Evolutionary conservation across 1,284 basidiomycete species (phyloP).

Genomic region (Ceratorhiza oryzae-sativae): DNA sequence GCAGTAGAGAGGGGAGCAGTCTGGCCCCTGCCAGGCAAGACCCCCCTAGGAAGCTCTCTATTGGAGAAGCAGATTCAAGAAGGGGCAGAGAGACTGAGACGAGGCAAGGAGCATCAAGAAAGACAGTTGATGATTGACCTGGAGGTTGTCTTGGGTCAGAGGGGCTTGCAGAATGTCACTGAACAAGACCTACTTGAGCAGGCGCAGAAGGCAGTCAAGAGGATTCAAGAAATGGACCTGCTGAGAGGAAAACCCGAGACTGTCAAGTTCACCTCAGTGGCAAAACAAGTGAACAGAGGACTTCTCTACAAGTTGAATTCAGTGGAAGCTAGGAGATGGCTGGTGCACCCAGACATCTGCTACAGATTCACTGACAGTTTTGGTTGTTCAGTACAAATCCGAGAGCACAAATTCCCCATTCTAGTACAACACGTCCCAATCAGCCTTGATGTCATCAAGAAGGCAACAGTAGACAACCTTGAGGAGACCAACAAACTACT

Average conservation of each 20-base stretch:
- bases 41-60: neutral
- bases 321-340: constrained; percentile 1
- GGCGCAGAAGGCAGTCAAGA: neutral
- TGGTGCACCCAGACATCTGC: constrained; percentile 5
- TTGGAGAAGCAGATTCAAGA: neutral
- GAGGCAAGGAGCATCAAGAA: neutral
- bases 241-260: neutral
- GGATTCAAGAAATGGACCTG: neutral
- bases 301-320: neutral
- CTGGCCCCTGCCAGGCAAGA: no score
- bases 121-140: constrained; percentile 2
- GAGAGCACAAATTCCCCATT: neutral
- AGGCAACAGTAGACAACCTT: neutral
- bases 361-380: constrained; percentile 7
- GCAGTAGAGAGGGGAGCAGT: neutral
- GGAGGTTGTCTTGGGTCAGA: neutral
- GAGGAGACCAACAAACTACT: neutral
- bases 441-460: neutral
- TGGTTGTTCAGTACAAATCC: neutral
- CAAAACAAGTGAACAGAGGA: neutral
- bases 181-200: neutral
- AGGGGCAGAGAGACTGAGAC: neutral
- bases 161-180: neutral
- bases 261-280: neutral
- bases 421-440: constrained; percentile 2